A percentile compares a stretch with the other conserved stretches of the same genome.
phyloP scores from a whole-genome alignment of 768 basidiomycete species.

The Albatrellus ellisii region DNA sequence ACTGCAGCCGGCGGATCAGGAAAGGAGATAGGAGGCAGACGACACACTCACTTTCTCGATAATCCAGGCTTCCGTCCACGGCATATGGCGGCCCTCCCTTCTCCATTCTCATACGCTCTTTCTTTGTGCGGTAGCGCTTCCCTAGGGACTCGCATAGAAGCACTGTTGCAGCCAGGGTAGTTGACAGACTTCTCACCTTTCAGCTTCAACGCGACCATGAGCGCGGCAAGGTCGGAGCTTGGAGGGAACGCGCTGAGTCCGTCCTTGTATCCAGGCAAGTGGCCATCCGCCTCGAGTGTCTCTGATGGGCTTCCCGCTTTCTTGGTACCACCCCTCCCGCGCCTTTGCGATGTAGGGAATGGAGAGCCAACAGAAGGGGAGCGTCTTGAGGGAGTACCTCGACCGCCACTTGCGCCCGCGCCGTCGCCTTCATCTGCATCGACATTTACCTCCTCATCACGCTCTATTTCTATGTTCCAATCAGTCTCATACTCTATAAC shows the following conservation, averaged over 20 bases:
- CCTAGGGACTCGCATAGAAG: conserved; percentile 25
- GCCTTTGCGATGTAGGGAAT: conserved; percentile 9
- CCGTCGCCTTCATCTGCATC: conserved; percentile 33
- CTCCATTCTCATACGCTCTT: conserved; percentile 65
- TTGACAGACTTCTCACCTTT: conserved; percentile 56
- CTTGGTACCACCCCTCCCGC: conserved; percentile 25
- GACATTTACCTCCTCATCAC: conserved; percentile 18
- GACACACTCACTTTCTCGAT: conserved; percentile 46
- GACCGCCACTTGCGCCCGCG: conserved; percentile 8
- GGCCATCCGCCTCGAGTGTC: conserved; percentile 53
- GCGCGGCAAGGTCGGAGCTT: conserved; percentile 55
- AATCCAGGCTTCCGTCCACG: conserved; percentile 72
- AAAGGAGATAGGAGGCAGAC: neutral
- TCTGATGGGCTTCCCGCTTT: conserved; percentile 29
- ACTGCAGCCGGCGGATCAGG: conserved; percentile 26
- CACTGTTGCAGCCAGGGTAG: neutral
- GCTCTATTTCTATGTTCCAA: conserved; percentile 74
- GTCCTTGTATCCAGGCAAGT: conserved; percentile 65
- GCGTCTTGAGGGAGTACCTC: conserved; percentile 17
- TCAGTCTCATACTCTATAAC: conserved; percentile 77
- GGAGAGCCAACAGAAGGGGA: conserved; percentile 17
- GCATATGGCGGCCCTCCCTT: conserved; percentile 58
- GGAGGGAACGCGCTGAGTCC: conserved; percentile 63
- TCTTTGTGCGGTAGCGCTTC: conserved; percentile 71
- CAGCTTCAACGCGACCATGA: conserved; percentile 61